These are phyloP conservation scores for Boletus fagicola DNA, from an alignment of 768 basidiomycete genomes.

Conservation along the genomic window DNA sequence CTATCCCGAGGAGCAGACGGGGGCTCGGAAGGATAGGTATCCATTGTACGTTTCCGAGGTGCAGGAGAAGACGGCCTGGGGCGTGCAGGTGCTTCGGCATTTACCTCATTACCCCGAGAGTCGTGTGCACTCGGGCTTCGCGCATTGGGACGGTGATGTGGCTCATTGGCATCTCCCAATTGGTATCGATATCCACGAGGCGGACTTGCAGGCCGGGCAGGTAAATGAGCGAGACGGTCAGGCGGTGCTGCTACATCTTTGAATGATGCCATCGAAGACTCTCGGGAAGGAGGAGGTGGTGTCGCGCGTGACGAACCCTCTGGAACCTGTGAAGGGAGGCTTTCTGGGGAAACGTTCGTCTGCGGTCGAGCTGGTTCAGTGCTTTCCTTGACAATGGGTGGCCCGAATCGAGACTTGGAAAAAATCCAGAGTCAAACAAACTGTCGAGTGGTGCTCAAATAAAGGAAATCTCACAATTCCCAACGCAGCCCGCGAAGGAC, in stretches of 20 bases:
- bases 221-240: conserved; percentile 20
- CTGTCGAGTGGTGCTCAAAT: too few species aligned
- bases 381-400: conserved; percentile 26
- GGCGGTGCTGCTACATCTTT: conserved; percentile 8
- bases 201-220: conserved; percentile 23
- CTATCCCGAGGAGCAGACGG: conserved; percentile 9
- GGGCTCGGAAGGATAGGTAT: conserved; percentile 9
- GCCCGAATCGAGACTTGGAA: conserved; percentile 33
- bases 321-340: conserved; percentile 7
- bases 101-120: background rate
- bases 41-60: conserved; percentile 8
- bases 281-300: conserved; percentile 31
- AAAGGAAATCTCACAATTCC: conserved; percentile 15
- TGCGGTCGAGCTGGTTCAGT: conserved; percentile 5
- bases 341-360: conserved; percentile 19
- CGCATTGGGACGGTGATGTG: background rate
- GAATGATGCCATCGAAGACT: conserved; percentile 26
- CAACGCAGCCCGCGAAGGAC: conserved; percentile 17
- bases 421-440: background rate
- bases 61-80: conserved; percentile 8
- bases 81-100: conserved; percentile 2
- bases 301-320: conserved; percentile 25
- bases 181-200: conserved; percentile 10
- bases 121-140: background rate
- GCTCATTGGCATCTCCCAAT: conserved; percentile 8